Evolutionary conservation across 306 rosid genomes (phyloP), one percentile per base, ranked within the genome.

Genomic region (Oemleria cerasiformis): DNA sequence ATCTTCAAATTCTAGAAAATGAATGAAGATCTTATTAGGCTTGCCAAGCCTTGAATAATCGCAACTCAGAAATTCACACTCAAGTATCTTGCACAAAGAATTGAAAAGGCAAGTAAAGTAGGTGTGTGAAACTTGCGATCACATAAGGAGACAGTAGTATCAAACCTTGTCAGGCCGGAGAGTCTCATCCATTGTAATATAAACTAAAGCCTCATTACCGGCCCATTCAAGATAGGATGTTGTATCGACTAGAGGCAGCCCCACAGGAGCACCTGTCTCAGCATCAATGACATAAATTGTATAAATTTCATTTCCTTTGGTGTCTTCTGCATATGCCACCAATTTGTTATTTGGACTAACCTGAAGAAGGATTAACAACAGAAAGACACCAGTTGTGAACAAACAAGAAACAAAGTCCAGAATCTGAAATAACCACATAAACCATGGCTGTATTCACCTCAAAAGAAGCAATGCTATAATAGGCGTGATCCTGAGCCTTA

Each of bases 261-360:
- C 92, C 17, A 88, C 76, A 23, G 79, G 75, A 81, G 85, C 80
- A 55, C 82, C 88, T 70, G 89, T 91, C 60, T 90, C 88, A 59
- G 85, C 81, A 75, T 91, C 96, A 65, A 93, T 91, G 77, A 93
- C 86, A 74, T 83, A 73, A 54, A 86, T 78, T 11, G 87, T 93
- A 75, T 93, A 93, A 74, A 86, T 93, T 82, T 93, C 97, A 86
- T 93, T 78, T 56, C 98, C 98, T 75, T 86, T 93, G 36, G 98
- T 91, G 55, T 93, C 98, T 72, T 90, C 96, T 11, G 96, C 88
- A 86, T 87, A 91, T 34, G 96, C 98, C 80, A 93, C 92, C 65
- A 93, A 76, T 71, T 88, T 83, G 82, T 79, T 79, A 75, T 81
- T 86, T 62, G 98, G 97, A 75, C 98, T 93, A 54, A 92, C 88